Evolutionary conservation across 2,329 filamentous ascomycete species (phyloP).

Genomic region (Boeremia lycopersici): DNA sequence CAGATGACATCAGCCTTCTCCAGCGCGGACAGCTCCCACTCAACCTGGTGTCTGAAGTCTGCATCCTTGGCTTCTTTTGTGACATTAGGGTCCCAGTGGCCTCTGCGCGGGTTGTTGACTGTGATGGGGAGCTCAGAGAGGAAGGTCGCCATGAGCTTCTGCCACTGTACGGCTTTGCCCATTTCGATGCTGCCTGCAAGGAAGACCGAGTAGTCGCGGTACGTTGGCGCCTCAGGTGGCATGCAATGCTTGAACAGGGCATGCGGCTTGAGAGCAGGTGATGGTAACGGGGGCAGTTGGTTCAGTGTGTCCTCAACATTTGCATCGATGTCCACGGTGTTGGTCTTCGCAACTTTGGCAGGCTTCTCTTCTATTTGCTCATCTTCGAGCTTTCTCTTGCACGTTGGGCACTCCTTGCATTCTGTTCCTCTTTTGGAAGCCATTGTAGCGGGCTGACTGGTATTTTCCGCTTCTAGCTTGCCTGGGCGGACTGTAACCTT

Average conservation of each 20-base stretch:
- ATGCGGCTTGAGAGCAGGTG: slow-evolving; percentile 9
- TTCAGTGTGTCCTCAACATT: slow-evolving; percentile 23
- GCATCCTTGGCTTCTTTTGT: slow-evolving; percentile 49
- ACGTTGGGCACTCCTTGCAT: slow-evolving; percentile 4
- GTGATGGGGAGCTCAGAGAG: slow-evolving; percentile 57
- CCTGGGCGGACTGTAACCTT: background rate
- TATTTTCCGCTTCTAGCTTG: background rate
- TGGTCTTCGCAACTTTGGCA: background rate
- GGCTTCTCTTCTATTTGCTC: slow-evolving; percentile 5
- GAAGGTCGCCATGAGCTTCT: slow-evolving; percentile 49
- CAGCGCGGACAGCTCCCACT: slow-evolving; percentile 67
- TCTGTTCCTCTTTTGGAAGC: background rate
- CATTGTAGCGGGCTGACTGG: background rate
- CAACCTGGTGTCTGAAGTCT: slow-evolving; percentile 60
- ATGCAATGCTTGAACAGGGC: slow-evolving; percentile 19
- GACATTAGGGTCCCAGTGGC: slow-evolving; percentile 63
- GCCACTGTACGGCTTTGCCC: slow-evolving; percentile 58
- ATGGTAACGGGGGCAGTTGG: slow-evolving; percentile 21
- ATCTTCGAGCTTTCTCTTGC: slow-evolving; percentile 7
- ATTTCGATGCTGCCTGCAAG: slow-evolving; percentile 63
- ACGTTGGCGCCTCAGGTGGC: slow-evolving; percentile 23
- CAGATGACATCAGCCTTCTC: slow-evolving; percentile 60
- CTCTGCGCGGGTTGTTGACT: slow-evolving; percentile 63
- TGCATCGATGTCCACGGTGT: slow-evolving; percentile 27
- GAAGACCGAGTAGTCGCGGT: slow-evolving; percentile 55